phyloP scores from a whole-genome alignment of 1,284 basidiomycete species.

The Sphagnurus paluster region DNA sequence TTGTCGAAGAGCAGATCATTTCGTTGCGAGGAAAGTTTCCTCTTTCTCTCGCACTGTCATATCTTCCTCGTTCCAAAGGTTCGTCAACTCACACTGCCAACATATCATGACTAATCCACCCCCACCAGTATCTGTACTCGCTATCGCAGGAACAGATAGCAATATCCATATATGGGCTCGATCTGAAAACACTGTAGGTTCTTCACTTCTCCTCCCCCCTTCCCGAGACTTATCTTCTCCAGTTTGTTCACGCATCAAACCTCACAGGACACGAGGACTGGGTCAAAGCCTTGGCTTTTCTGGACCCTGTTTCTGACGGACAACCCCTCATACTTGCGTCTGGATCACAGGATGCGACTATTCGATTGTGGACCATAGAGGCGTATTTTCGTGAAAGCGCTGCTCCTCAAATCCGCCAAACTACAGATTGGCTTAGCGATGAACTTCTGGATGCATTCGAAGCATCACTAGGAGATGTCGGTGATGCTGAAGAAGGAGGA shows the following conservation, averaged over 20 bases:
- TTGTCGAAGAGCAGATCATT: slow-evolving; percentile 61
- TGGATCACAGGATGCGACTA: slow-evolving; percentile 90
- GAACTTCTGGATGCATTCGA: slow-evolving; percentile 89
- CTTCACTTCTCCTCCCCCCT: slow-evolving; percentile 5
- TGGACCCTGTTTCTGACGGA: slow-evolving; percentile 28
- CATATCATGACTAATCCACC: slow-evolving; percentile 2
- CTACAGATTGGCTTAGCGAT: slow-evolving; percentile 45
- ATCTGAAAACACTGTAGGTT: slow-evolving; percentile 53
- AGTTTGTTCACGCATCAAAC: slow-evolving; percentile 61
- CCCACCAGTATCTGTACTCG: slow-evolving; percentile 65
- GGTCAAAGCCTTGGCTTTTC: slow-evolving; percentile 81
- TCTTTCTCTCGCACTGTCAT: slow-evolving; percentile 63
- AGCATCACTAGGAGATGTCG: slow-evolving; percentile 69
- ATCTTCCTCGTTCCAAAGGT: slow-evolving; percentile 73
- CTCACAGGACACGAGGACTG: slow-evolving; percentile 94
- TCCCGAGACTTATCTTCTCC: not conserved
- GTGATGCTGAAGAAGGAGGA: slow-evolving; percentile 69
- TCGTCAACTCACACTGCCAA: slow-evolving; percentile 13
- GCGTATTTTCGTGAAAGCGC: slow-evolving; percentile 30
- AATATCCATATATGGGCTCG: slow-evolving; percentile 77
- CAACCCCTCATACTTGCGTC: slow-evolving; percentile 72
- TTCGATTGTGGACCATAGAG: slow-evolving; percentile 86
- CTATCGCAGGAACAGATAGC: slow-evolving; percentile 75
- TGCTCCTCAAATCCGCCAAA: slow-evolving; percentile 16
- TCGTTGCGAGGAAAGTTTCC: slow-evolving; percentile 73